Base-by-base conservation (phyloP, 768 basidiomycete species). In the Daedaleopsis nitida region DNA sequence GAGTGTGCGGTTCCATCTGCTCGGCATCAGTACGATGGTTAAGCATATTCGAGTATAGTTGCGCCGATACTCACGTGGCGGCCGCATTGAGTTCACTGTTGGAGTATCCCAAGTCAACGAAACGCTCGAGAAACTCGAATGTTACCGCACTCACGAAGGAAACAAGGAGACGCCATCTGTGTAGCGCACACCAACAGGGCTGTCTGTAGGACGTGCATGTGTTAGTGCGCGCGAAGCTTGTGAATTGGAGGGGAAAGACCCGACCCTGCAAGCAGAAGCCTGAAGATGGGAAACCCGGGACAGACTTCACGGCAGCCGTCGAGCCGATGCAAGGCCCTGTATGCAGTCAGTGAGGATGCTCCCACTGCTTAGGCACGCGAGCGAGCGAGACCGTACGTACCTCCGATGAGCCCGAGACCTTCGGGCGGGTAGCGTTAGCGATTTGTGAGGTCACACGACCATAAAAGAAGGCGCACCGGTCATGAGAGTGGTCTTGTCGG, bases 1-100 rank as follows among this genome's bases (percentile, higher is more conserved):
- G 43, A 96, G 79, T 2, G 81, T 80, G 49, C 89, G 90, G 65
- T 94, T 92, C 75, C 84, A 94, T 39, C 88, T 88, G 39, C 35
- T 32, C 27, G 5, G 27, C 64, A n/a, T 51, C 27, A 32, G 27
- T 32, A 32, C 27, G 27, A 32, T 32, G 27, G 27, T 32, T 32
- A 32, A 32, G 27, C 27, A 32, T n/a, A n/a, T 7, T 32, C 27
- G 27, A 3, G 27, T 32, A 7, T 32, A 2, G 7, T 6, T 34
- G 48, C 19, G 37, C 32, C 19, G 49, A 37, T 17, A 77, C 85
- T 65, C 71, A 93, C 81, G 94, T 92, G 9, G 92, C 81, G 5
- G 92, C 95, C 1, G 86, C 80, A 62, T 80, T 80, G 68, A 82
- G 74, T 16, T 78, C 78, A 2, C 69, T 70, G 32, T 3, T 13